Base-by-base conservation (phyloP, 257 asterid genomes). In the Jasminum sambac region DNA sequence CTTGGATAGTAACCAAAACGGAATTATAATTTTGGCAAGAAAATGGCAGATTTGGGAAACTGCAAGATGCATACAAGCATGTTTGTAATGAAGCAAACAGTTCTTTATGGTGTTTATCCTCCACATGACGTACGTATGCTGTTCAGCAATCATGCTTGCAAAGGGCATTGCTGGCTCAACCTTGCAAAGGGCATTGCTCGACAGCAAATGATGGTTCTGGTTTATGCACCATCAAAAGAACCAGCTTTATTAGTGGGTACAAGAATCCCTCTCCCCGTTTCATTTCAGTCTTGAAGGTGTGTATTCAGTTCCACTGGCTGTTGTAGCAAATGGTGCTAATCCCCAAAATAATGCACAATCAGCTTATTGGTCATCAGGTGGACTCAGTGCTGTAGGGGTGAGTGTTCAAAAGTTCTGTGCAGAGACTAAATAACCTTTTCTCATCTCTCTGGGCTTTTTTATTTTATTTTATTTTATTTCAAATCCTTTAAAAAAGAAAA, bases 181-280 rank as follows among this genome's bases (percentile, higher is more conserved):
- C 23, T 88, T n/a, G n/a, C n/a, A n/a, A n/a, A n/a, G n/a, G n/a
- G 95, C 57, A 44, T 82, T 2, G 92, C 90, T 30, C 95, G 41
- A 86, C 95, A 1, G 70, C 72, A 74, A 84, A 86, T 17, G 90
- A 88, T 37, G 95, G 95, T 17, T 86, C 92, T 0, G 90, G 95
- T 38, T 68, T 48, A 4, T 88, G 95, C 72, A 80, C 88, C 8
- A 48, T 88, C 62, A 88, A 85, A 25, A 71, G 81, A 48, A 88
- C 95, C 0, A 62, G 66, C 11, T 85, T 76, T 70, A 58, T 88
- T 26, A 88, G 86, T 55, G 95, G 95, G 30, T 82, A 85, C 70
- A 85, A 11, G 63, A 77, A 72, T 40, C 83, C 90, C 37, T n/a
- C 79, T 25, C 60, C 70, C 37, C 82, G 71, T 11, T 81, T 91